Evolutionary conservation across 148 eudicot genomes (phyloP), one percentile per base, ranked within the genome.

Genomic region (Silene uniflora): DNA sequence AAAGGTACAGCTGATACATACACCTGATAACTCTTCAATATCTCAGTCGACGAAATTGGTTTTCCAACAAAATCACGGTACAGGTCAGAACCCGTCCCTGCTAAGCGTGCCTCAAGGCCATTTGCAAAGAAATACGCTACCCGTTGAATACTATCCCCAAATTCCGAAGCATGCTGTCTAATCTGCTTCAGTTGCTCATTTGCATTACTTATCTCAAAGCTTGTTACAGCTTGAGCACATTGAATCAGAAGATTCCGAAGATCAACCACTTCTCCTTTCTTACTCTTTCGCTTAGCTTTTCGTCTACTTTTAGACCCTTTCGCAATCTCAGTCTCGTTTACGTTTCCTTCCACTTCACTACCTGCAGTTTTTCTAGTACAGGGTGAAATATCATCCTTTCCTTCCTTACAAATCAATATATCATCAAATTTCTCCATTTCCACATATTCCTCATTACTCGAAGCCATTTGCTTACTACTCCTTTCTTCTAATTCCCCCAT

Each of bases 341-440:
- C 23, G 18, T 32, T 69, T 35, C 39, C 71, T 32, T 39, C 62
- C 66, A 9, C 62, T 52, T 81, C 81, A 24, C 75, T 72, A 27
- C 25, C 29, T 3, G 66, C 66, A 62, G 35, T 61, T 71, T 73
- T 72, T 9, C 47, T 76, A 21, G 52, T 62, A 49, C 76, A 73
- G 49, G 76, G 76, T 18, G 83, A 55, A 47, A 69, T 73, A 61
- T 72, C 77, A 62, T 77, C 69, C 18, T 80, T 73, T 58, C 74
- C 81, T 32, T 63, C 78, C 59, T 75, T 72, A 22, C 73, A 75
- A 14, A 79, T 81, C 67, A 86, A 39, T 1, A 80, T 67, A 68
- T 82, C 87, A 75, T 82, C 84, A 78, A 79, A 82, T 76, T 75
- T 71, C 85, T 80, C 85, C 82, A 81, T 76, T 73, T 79, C 83